These are phyloP conservation scores for Penicillium rolfsii DNA, from an alignment of 2,329 filamentous ascomycete species.

Conservation along the genomic window DNA sequence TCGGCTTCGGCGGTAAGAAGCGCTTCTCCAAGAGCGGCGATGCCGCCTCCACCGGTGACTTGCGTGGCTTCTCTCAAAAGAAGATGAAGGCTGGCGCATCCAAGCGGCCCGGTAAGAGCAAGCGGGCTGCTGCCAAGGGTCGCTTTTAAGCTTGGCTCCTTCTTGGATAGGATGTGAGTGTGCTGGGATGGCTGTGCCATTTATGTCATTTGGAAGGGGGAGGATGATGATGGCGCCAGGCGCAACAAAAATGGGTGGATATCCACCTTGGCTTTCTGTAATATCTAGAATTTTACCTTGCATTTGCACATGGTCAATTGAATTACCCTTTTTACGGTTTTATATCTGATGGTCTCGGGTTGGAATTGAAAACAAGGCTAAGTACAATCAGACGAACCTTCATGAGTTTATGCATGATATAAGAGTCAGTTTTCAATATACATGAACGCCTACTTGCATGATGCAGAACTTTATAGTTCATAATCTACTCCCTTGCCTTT, in stretches of 20 bases:
- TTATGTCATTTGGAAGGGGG: background rate
- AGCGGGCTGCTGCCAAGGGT: constrained; percentile 45
- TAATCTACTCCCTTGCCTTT: background rate
- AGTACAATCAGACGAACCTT: no score
- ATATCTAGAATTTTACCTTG: constrained; percentile 28
- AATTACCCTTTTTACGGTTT: constrained; percentile 12
- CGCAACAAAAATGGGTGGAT: constrained; percentile 21
- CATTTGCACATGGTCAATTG: constrained; percentile 27
- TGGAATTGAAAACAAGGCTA: background rate
- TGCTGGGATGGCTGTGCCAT: constrained; percentile 8
- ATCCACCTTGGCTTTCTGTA: constrained; percentile 27
- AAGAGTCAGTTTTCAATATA: background rate
- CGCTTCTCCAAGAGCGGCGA: constrained; percentile 87
- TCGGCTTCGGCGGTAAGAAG: constrained; percentile 96
- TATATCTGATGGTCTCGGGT: background rate
- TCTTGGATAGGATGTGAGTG: constrained; percentile 5
- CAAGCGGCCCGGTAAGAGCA: constrained; percentile 57
- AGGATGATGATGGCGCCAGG: constrained; percentile 18
- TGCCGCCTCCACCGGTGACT: constrained; percentile 77
- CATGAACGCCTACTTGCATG: background rate
- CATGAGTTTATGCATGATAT: background rate
- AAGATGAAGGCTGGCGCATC: constrained; percentile 73
- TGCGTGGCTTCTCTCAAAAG: constrained; percentile 77
- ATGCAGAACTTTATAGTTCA: constrained; percentile 1
- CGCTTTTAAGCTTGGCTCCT: constrained; percentile 20